Evolutionary conservation across 768 basidiomycete genomes (phyloP), one percentile per base, ranked within the genome.

Genomic region (Hericium rajendrae): DNA sequence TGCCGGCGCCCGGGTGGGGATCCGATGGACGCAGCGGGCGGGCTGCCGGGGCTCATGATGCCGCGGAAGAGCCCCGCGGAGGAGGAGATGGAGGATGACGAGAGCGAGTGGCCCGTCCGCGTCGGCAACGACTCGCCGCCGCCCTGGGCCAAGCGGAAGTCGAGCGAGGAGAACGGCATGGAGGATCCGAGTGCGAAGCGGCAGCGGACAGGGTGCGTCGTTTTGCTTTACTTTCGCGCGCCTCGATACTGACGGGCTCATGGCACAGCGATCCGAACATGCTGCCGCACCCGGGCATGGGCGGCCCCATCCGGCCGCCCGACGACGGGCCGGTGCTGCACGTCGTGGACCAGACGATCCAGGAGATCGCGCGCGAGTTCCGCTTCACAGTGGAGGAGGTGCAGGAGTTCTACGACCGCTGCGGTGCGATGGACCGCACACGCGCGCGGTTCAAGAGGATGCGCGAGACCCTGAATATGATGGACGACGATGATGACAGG

Each of bases 321-420:
- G 50, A 49, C 22, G 48, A 57, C 43, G 39, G 55, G 38, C 41
- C 61, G 12, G 38, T 55, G 2, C 56, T 87, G 49, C 85, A 88
- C 66, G 79, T 86, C 48, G 77, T 89, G 28, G 86, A 89, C 61
- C 80, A 81, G 63, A 77, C 73, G 11, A 77, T 91, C 40, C 69
- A 70, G 32, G 80, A 84, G 32, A 89, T 91, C 62, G 87, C 88
- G 6, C 73, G 69, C 38, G 81, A 87, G 39, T 86, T 74, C 63
- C 76, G 83, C 52, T 91, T 91, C 67, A 86, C 86, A 1, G 67
- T 81, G 1, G 83, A 84, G 60, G 89, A 91, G 69, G 88, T 91
- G 13, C 79, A 85, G 65, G 86, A 85, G 64, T 88, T 81, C 66
- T 89, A 89, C 59, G 84, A 88, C 64, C 80, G 76, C 59, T 85